A percentile compares a stretch with the other conserved stretches of the same genome.
These are phyloP conservation scores for Coemansia erecta DNA, from an alignment of 192 early-diverging fungal species.

Conservation along the genomic window DNA sequence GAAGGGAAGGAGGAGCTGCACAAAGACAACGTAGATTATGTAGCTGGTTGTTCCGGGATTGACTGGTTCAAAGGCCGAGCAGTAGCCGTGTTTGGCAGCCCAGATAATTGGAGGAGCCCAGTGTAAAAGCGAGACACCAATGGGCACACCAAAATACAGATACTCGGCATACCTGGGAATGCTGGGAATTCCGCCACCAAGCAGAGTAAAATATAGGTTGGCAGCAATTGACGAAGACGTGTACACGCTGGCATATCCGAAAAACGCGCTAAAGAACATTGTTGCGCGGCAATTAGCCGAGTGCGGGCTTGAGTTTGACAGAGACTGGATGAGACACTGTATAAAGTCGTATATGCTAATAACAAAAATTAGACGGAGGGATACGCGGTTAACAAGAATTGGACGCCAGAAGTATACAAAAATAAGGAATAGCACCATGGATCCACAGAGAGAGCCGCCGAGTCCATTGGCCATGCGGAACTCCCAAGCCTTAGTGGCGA, in stretches of 20 bases:
- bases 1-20: constrained; percentile 2
- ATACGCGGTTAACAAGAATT: constrained; percentile 9
- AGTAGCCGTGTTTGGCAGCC: constrained; percentile 7
- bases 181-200: background rate
- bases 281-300: background rate
- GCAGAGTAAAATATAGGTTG: constrained; percentile 6
- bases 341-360: constrained; percentile 13
- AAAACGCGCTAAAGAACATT: constrained; percentile 7
- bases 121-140: background rate
- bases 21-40: constrained; percentile 2
- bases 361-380: constrained; percentile 8
- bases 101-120: constrained; percentile 2
- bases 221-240: constrained; percentile 11
- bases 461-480: constrained; percentile 7
- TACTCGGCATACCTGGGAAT: background rate
- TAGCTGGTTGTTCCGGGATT: background rate
- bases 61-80: constrained; percentile 8
- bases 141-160: constrained; percentile 5
- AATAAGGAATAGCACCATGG: constrained; percentile 6
- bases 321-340: constrained; percentile 3
- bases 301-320: background rate
- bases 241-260: constrained; percentile 11
- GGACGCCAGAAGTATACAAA: constrained; percentile 6
- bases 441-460: background rate
- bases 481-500: constrained; percentile 4